These are phyloP conservation scores for Cercophora sp. DNA, from an alignment of 495 filamentous ascomycete species.

Conservation along the genomic window DNA sequence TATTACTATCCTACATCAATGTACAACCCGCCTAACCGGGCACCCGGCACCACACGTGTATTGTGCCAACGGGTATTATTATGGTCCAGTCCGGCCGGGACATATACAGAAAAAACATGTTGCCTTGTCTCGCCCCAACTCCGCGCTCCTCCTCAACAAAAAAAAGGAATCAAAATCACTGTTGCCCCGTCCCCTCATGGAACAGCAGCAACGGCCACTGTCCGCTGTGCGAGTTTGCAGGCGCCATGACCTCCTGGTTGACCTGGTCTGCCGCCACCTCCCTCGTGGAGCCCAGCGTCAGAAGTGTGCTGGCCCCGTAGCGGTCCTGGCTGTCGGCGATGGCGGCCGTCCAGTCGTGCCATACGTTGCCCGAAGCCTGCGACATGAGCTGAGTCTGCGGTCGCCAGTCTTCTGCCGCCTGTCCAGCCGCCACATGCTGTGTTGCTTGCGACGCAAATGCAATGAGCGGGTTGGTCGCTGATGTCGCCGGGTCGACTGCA, in stretches of 20 bases:
- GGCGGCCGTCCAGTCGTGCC: constrained; percentile 47
- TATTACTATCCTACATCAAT: too few species aligned
- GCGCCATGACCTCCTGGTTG: constrained; percentile 15
- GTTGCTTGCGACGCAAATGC: constrained; percentile 35
- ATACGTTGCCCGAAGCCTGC: constrained; percentile 30
- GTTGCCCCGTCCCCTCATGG: constrained; percentile 12
- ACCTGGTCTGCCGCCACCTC: constrained; percentile 17
- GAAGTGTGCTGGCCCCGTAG: constrained; percentile 40
- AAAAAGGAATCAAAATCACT: neutral
- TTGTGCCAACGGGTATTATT: too few species aligned
- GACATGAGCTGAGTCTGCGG: constrained; percentile 21
- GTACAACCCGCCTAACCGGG: too few species aligned
- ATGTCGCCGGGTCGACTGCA: constrained; percentile 6
- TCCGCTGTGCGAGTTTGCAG: constrained; percentile 12
- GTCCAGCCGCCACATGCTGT: constrained; percentile 29
- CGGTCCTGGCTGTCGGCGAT: constrained; percentile 44
- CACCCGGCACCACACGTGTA: too few species aligned
- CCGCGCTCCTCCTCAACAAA: too few species aligned
- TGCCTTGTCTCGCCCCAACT: too few species aligned
- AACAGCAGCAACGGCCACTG: constrained; percentile 32
- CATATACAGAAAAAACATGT: too few species aligned
- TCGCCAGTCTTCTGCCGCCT: constrained; percentile 26
- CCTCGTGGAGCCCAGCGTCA: constrained; percentile 33
- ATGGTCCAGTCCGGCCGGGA: too few species aligned
- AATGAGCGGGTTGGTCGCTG: constrained; percentile 26